These are phyloP conservation scores for Sungouiozyma intestinalis DNA, from an alignment of 805 yeast species.

Conservation along the genomic window DNA sequence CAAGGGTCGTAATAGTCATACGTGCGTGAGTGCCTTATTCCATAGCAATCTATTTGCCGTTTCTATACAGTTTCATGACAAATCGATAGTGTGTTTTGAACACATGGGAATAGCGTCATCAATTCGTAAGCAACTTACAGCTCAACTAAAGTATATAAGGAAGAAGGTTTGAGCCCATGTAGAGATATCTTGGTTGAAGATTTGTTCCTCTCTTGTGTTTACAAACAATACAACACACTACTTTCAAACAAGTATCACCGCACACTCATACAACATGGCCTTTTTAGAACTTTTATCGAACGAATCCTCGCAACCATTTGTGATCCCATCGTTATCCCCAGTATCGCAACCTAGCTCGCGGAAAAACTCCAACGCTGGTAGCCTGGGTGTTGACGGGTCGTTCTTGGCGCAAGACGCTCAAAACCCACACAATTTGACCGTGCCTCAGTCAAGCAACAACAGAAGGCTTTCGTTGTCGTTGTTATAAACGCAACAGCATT, in stretches of 20 bases:
- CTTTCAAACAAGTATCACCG: no score
- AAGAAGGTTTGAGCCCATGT: no score
- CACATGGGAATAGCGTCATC: no score
- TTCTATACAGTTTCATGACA: no score
- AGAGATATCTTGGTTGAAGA: no score
- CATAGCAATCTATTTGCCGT: no score
- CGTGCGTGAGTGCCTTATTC: no score
- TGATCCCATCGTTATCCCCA: slow-evolving; percentile 56
- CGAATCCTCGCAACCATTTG: slow-evolving; percentile 50
- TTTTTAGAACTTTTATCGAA: slow-evolving; percentile 45
- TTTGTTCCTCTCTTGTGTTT: not conserved
- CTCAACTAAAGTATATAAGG: no score
- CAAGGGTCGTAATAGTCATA: no score
- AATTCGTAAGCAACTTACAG: no score
- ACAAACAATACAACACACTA: slow-evolving; percentile 1
- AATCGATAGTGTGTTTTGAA: no score
- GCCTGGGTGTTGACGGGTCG: slow-evolving; percentile 4
- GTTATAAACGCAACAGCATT: not conserved
- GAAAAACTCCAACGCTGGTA: slow-evolving; percentile 20
- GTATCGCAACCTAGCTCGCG: slow-evolving; percentile 31
- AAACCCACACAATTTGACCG: not conserved
- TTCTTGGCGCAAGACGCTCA: slow-evolving; percentile 2
- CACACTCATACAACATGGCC: slow-evolving; percentile 18
- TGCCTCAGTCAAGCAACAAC: not conserved
- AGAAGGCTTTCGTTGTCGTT: slow-evolving; percentile 8